Evolutionary conservation across 352 stramenopile species (phyloP), one percentile per base, ranked within the genome.

Genomic region (Paralagenidium karlingii): DNA sequence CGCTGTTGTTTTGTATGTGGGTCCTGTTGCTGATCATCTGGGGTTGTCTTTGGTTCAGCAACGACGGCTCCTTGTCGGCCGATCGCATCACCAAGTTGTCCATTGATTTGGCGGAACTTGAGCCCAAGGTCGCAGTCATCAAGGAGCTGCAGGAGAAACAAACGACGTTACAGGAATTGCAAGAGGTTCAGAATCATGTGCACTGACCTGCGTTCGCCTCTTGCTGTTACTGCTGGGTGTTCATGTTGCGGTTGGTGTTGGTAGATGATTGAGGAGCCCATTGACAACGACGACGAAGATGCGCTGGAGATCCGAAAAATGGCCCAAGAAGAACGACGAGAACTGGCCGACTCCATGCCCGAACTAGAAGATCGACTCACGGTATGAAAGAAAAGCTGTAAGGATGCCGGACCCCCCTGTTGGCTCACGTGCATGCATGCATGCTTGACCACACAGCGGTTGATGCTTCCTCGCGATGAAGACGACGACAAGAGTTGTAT

Each of bases 401-500:
- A n/a, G n/a, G n/a, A n/a, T n/a, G n/a, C n/a, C n/a, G n/a, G n/a
- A 8, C 40, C 13, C 21, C 8, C 10, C 10, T 29, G 9, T 12
- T 34, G 9, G 10, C 26, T 25, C 18, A 31, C 30, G 5, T 26
- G 8, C 38, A 20, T 30, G 29, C 32, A 49, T 19, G n/a, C 19
- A 15, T 45, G 16, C 1, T 54, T 43, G 6, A 24, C 18, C 8
- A 45, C n/a, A 34, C 15, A 78, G 65, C 60, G 71, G 2, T 49
- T 86, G 15, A 86, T 89, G 73, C 60, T 89, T 27, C 76, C 76
- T 18, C 67, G 69, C 5, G 79, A 94, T 54, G 57, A 69, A 38
- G 66, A 94, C 46, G 96, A 98, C 54, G 80, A 97, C 32, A 86
- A 94, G 46, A 98, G 96, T 53, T 94, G 94, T 29, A 98, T 98